These are phyloP conservation scores for Fusarium sp. DNA, from an alignment of 2,329 filamentous ascomycete genomes.

Conservation along the genomic window DNA sequence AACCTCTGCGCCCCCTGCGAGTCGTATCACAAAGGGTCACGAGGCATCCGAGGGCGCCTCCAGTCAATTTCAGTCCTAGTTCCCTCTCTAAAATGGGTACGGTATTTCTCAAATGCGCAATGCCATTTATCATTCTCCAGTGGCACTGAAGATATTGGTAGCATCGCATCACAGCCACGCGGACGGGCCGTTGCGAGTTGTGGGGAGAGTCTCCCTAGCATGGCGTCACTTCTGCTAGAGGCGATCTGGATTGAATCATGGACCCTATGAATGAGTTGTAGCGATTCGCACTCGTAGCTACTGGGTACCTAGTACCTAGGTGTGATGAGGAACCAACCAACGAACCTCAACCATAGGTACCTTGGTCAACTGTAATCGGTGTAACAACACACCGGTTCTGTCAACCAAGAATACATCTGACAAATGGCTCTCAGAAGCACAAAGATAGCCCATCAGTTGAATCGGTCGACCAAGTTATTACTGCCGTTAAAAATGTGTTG, in stretches of 20 bases:
- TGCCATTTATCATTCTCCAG: neutral
- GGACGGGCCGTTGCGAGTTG: slow-evolving; percentile 22
- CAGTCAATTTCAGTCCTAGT: neutral
- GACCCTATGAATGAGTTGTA: neutral
- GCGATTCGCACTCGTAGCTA: neutral
- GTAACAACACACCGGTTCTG: neutral
- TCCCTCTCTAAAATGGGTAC: neutral
- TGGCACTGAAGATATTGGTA: neutral
- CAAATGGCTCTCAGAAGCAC: neutral
- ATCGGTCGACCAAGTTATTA: neutral
- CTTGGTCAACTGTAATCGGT: too few species aligned
- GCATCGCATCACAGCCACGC: slow-evolving; percentile 8
- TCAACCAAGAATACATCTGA: neutral
- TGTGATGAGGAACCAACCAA: slow-evolving; percentile 5
- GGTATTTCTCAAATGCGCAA: neutral
- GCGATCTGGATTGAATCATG: neutral
- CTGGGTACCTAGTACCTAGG: neutral
- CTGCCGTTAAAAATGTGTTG: neutral
- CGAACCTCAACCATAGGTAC: too few species aligned
- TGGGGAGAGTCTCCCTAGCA: neutral
- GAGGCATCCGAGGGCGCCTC: slow-evolving; percentile 4
- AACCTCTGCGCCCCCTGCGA: slow-evolving; percentile 27
- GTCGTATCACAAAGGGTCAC: slow-evolving; percentile 3
- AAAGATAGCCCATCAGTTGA: neutral
- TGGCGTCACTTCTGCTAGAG: neutral